These are phyloP conservation scores for Trichosporon ovoides DNA, from an alignment of 1,284 basidiomycete genomes.

Conservation along the genomic window DNA sequence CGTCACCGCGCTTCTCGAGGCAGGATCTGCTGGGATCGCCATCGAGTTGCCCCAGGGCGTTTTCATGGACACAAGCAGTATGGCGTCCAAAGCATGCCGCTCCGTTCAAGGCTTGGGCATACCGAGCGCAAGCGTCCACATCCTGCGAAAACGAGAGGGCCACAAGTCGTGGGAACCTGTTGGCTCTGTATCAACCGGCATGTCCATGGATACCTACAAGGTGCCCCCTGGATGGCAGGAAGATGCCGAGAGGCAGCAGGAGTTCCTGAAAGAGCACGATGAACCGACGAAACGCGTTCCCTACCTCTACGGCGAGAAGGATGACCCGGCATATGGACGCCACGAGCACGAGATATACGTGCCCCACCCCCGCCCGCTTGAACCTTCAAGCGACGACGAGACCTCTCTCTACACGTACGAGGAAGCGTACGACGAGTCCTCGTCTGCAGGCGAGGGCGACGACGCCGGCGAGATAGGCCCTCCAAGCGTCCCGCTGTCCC, in stretches of 20 bases:
- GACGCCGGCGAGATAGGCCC: not conserved
- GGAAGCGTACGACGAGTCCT: slow-evolving; percentile 5
- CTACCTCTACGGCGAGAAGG: slow-evolving; percentile 53
- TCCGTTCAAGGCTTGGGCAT: slow-evolving; percentile 29
- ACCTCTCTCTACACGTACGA: slow-evolving; percentile 1
- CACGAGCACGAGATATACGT: slow-evolving; percentile 34
- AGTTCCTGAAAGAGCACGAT: slow-evolving; percentile 71
- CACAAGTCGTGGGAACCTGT: slow-evolving; percentile 63
- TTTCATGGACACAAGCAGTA: slow-evolving; percentile 64
- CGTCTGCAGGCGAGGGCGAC: slow-evolving; percentile 13
- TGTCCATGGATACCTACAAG: slow-evolving; percentile 64
- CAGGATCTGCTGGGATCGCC: slow-evolving; percentile 56
- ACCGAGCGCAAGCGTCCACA: slow-evolving; percentile 20
- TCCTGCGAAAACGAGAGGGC: slow-evolving; percentile 19
- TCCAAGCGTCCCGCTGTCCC: slow-evolving; percentile 5
- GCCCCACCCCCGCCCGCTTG: slow-evolving; percentile 22
- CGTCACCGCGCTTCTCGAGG: slow-evolving; percentile 57
- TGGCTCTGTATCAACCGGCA: slow-evolving; percentile 56
- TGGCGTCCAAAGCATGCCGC: slow-evolving; percentile 57
- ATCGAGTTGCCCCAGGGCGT: slow-evolving; percentile 60
- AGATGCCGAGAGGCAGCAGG: slow-evolving; percentile 56
- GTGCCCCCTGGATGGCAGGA: slow-evolving; percentile 59
- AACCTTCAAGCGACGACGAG: slow-evolving; percentile 5
- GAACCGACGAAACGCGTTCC: slow-evolving; percentile 59
- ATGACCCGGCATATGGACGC: slow-evolving; percentile 15